A percentile compares a stretch with the other conserved stretches of the same genome.
Conservation (phyloP, 1,284 basidiomycete genomes). For the Athelia psychrophila region DNA sequence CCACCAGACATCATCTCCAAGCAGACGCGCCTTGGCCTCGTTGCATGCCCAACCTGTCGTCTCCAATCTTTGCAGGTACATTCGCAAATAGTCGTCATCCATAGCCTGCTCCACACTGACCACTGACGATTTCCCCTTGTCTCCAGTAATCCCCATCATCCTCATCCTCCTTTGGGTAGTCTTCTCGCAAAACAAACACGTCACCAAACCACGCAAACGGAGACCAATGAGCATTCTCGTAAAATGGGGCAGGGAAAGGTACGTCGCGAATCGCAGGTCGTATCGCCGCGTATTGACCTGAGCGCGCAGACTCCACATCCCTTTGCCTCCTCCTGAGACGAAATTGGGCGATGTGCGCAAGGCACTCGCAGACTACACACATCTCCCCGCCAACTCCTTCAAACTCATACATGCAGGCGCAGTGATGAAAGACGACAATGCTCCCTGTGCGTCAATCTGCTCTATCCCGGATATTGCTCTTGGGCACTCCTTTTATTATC, state of each 20-base stretch:
- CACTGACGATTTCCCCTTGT: slow-evolving; percentile 19
- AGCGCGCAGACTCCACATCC: slow-evolving; percentile 45
- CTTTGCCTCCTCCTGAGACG: slow-evolving; percentile 53
- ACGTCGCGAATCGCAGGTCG: background rate
- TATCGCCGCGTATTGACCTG: background rate
- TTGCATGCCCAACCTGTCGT: slow-evolving; percentile 17
- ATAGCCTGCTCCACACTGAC: background rate
- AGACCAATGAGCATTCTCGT: slow-evolving; percentile 47
- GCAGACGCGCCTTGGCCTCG: no score
- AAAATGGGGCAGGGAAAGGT: slow-evolving; percentile 64
- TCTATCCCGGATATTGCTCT: slow-evolving; percentile 3
- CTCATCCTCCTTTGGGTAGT: slow-evolving; percentile 29
- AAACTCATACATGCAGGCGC: slow-evolving; percentile 79
- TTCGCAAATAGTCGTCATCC: no score
- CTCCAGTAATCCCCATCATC: slow-evolving; percentile 12
- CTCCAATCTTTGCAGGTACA: slow-evolving; percentile 23
- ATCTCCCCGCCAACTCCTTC: slow-evolving; percentile 59
- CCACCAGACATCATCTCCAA: no score
- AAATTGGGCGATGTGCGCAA: slow-evolving; percentile 52
- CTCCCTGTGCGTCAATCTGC: slow-evolving; percentile 47
- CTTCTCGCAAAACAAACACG: slow-evolving; percentile 22
- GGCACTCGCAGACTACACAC: slow-evolving; percentile 61
- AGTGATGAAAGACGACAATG: slow-evolving; percentile 74
- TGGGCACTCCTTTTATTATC: slow-evolving; percentile 6
- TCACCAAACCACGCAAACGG: slow-evolving; percentile 12